Evolutionary conservation across 1,284 basidiomycete genomes (phyloP), one percentile per base, ranked within the genome.

Genomic region (Ustanciosporium gigantosporum): DNA sequence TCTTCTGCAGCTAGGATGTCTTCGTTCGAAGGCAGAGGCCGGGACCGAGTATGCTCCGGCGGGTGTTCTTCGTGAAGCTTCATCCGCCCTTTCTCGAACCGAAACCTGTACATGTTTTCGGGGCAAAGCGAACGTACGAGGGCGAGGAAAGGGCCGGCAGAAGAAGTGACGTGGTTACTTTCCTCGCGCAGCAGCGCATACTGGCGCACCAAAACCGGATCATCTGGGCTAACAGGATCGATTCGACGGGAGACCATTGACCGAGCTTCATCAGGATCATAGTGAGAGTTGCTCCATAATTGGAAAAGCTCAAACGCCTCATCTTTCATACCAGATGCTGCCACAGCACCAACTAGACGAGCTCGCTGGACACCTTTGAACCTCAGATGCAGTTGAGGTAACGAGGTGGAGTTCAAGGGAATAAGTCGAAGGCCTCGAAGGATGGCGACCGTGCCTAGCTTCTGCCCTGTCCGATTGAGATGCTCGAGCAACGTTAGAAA

Each of bases 251-350:
- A n/a, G n/a, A n/a, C n/a, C n/a, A n/a, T n/a, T n/a, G n/a, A n/a
- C n/a, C n/a, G n/a, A 16, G 8, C 21, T 14, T n/a, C 5, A 25
- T 23, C 38, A 9, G 13, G 25, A 40, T 29, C 25, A 17, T 37
- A 37, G 9, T 23, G 21, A 37, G 19, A 8, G 36, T 38, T 41
- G 14, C 31, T 41, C 60, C 60, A 64, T n/a, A 42, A 25, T 31
- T 64, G 49, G 37, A 53, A 64, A 2, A 64, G 43, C 15, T 40
- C 32, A 14, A 64, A 53, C 14, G 60, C 60, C 13, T 50, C 49
- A 4, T 64, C 49, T 5, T 11, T 35, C 38, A 48, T 17, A 14
- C 49, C 53, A 4, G 32, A 49, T 11, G 42, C 29, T 11, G 60
- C 53, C 27, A 64, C 20, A 2, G 56, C 25, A 2, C 37, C 20